Evolutionary conservation across 495 filamentous ascomycete species (phyloP).

Genomic region (Neurospora tetraspora): DNA sequence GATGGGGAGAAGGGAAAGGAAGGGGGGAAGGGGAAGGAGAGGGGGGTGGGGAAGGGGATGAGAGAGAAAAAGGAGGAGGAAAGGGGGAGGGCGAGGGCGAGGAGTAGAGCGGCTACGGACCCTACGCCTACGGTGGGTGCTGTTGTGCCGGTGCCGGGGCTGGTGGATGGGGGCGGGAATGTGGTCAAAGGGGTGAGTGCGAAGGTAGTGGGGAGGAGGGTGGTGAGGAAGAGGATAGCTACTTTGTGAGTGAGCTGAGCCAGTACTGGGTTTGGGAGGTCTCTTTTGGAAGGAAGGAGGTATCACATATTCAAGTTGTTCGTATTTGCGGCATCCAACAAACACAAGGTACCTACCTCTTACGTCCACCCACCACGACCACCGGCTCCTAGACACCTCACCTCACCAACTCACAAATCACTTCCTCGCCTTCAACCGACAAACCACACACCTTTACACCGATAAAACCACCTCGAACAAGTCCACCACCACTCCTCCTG

Average conservation of each 20-base stretch:
- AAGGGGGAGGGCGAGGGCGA: neutral
- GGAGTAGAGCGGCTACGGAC: neutral
- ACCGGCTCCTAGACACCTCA: too few species aligned
- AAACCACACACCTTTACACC: conserved; percentile 10
- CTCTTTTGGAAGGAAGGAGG: neutral
- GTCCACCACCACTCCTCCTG: conserved; percentile 17
- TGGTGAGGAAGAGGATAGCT: neutral
- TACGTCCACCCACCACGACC: neutral
- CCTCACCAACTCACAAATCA: neutral
- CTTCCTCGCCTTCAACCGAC: conserved; percentile 4
- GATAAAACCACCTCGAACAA: conserved; percentile 13
- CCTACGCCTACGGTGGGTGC: neutral
- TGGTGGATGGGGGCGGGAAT: neutral
- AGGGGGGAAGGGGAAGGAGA: neutral
- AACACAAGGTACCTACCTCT: neutral
- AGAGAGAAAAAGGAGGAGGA: neutral
- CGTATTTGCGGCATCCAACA: neutral
- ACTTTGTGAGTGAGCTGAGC: neutral
- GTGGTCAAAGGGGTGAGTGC: neutral
- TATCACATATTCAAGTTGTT: neutral
- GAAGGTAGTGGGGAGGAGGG: neutral
- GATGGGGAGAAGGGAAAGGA: neutral
- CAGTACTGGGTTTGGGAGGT: neutral
- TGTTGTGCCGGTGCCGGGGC: neutral
- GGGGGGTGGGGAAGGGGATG: neutral